Evolutionary conservation across 306 rosid species (phyloP), one percentile per base, ranked within the genome.

Genomic region (Coriaria nepalensis): DNA sequence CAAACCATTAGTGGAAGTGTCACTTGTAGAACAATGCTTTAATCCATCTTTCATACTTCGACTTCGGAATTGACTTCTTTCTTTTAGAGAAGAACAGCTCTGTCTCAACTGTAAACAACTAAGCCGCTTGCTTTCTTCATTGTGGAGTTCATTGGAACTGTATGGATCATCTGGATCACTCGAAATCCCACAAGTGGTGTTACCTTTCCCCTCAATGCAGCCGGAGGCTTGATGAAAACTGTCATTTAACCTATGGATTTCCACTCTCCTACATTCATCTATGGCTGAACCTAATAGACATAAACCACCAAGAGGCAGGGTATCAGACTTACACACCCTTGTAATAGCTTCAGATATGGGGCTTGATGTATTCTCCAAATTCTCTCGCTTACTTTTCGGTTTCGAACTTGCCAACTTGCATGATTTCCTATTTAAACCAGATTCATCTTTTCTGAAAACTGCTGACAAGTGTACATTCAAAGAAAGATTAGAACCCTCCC

Each of bases 361-460:
- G 50, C 53, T 70, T 68, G 66, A 53, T 56, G 53, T 75, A 34
- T 53, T 64, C 63, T 67, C 74, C 55, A 64, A 69, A 53, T 52
- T 62, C 60, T 29, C 68, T 55, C 45, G 37, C 65, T 62, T 66
- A 55, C 34, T 60, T 35, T 60, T 73, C 65, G 74, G 67, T 68
- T 59, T 75, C 5, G 46, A 71, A 61, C 65, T 47, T 36, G 67
- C 52, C 42, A 59, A 50, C 9, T 20, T 47, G 8, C 56, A 54
- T 14, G 76, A 68, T 65, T 76, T 82, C 70, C 64, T 72, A 37
- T 10, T 33, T 37, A 56, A 73, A 60, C 62, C 70, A 67, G 83
- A 68, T 40, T 75, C 79, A 13, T 63, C 70, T 78, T 71, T 85
- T 4, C 39, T 61, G 53, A 67, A 68, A 69, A 79, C 57, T 5